These are phyloP conservation scores for Blastomyces gilchristii DNA, from an alignment of 2,329 filamentous ascomycete genomes.

Conservation along the genomic window DNA sequence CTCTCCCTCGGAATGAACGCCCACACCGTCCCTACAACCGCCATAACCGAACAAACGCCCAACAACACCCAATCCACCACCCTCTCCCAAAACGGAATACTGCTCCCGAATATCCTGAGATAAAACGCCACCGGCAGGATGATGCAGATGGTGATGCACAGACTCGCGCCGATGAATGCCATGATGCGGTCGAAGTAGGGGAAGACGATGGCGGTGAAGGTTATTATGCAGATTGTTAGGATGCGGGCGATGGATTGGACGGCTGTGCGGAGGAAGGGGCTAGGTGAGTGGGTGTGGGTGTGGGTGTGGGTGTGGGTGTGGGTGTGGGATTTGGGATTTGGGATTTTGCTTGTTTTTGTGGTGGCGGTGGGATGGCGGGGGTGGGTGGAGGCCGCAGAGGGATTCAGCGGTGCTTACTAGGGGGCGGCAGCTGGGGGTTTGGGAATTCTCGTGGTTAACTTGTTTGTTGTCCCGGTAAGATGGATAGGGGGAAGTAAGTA, in stretches of 20 bases:
- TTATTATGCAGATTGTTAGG: constrained; percentile 57
- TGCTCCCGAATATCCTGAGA: constrained; percentile 71
- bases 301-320: no score
- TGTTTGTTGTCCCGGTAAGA: background rate
- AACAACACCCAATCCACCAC: constrained; percentile 60
- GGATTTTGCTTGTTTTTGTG: constrained; percentile 15
- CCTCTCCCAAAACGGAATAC: constrained; percentile 56
- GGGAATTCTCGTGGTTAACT: constrained; percentile 11
- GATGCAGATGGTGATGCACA: constrained; percentile 91
- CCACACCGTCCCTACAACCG: constrained; percentile 70
- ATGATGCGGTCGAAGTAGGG: constrained; percentile 84
- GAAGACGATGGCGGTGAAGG: constrained; percentile 61
- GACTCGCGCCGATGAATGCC: constrained; percentile 76
- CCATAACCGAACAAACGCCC: constrained; percentile 57
- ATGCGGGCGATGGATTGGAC: constrained; percentile 53
- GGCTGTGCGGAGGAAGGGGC: background rate
- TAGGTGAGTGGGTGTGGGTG: background rate
- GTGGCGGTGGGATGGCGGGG: constrained; percentile 20
- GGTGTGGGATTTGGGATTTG: no score
- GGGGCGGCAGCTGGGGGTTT: constrained; percentile 53
- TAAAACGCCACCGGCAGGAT: constrained; percentile 85
- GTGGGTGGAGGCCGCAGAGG: constrained; percentile 59
- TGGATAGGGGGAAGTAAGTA: constrained; percentile 11
- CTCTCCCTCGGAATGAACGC: constrained; percentile 67
- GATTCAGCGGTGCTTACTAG: constrained; percentile 80